Evolutionary conservation across 1,139 yeast species (phyloP), one percentile per base, ranked within the genome.

Genomic region (Suhomyces chickasaworum): DNA sequence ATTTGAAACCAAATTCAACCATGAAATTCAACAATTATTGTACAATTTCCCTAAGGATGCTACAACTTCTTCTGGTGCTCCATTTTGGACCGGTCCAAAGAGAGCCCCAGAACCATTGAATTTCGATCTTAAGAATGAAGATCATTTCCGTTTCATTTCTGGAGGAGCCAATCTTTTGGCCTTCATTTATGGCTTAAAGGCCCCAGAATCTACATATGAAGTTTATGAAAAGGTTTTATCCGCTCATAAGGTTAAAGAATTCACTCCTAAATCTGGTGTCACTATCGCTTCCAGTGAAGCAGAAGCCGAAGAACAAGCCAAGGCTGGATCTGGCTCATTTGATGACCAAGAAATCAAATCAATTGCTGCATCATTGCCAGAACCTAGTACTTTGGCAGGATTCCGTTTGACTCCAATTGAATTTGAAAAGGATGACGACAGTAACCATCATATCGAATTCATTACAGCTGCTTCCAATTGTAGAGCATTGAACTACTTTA

Each of bases 81-180:
- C 96, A 54, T 93, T 93, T 71, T 93, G 99, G 99, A 83, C 96
- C 21, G 97, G 98, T 50, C 95, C 98, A 38, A 93, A 93, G 72
- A 84, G 99, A 66, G 96, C 97, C 18, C 99, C 99, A 45, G 81
- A 80, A 39, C 90, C 97, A 17, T 76, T 90, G 53, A 74, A 57
- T 15, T 91, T 93, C 64, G 95, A 90, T 61, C 75, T 86, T 54
- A 72, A 81, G 57, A 83, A 90, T 61, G 77, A 77, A 10, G 86
- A 88, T 59, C 98, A 93, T 64, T 80, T 84, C 64, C 81, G 87
- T 60, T 93, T 91, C 58, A 73, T 93, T 48, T 84, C 86, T 42
- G 95, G 89, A 15, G 99, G 86, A 50, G 98, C 99, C 7, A 89
- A 89, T 61, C 77, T 93, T 56, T 83, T 91, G 62, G 99, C 99